phyloP scores from a whole-genome alignment of 441 rosid species.

The Populus hybrid region DNA sequence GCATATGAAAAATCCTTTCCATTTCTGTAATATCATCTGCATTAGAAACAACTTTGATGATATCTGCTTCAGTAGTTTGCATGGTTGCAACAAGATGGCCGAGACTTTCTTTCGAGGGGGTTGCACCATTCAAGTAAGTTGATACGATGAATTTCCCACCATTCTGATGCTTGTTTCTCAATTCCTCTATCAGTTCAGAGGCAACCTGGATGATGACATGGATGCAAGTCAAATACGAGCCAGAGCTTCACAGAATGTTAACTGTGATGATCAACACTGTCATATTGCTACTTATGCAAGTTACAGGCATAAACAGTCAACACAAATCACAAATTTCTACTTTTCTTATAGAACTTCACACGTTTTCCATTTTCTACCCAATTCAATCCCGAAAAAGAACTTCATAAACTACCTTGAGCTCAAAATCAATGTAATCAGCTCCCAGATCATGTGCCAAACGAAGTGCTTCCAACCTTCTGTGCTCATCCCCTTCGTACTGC shows the following conservation, averaged over 20 bases:
- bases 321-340: neutral
- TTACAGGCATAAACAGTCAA: neutral
- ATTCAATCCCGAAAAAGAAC: neutral
- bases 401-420: conserved; percentile 59
- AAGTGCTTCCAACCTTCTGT: conserved; percentile 50
- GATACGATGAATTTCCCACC: conserved; percentile 60
- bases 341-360: neutral
- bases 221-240: conserved; percentile 14
- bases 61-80: conserved; percentile 74
- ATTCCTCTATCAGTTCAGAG: conserved; percentile 37
- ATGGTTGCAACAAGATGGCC: conserved; percentile 55
- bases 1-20: conserved; percentile 66
- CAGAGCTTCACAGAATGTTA: neutral
- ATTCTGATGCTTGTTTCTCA: conserved; percentile 51
- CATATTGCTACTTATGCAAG: neutral
- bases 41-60: conserved; percentile 75
- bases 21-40: conserved; percentile 73
- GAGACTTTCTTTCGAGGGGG: conserved; percentile 73
- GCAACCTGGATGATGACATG: conserved; percentile 54
- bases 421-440: conserved; percentile 88
- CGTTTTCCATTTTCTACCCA: neutral
- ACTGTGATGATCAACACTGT: neutral
- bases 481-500: conserved; percentile 75
- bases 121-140: conserved; percentile 57
- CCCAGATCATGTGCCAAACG: conserved; percentile 75